Base-by-base conservation (phyloP, 805 yeast species). In the Schwanniomyces vanrijiae region DNA sequence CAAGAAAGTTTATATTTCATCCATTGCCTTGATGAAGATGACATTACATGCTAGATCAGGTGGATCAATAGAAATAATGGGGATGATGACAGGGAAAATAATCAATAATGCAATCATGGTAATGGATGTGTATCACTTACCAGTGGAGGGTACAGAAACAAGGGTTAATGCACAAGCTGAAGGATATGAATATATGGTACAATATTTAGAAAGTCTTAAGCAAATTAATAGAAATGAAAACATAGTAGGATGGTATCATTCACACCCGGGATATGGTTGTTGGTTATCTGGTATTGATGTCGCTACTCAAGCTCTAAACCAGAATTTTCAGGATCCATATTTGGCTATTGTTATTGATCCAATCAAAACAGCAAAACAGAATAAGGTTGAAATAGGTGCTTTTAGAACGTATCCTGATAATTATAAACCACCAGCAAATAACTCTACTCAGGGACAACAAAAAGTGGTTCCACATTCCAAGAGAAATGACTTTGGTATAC, bases 211-310 rank as follows among this genome's bases (percentile, higher is more conserved):
- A 45, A 70, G 76, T 37, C 63, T 80, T 51, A 79, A 80, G 58
- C 65, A 69, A 21, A 69, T 76, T 16, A 81, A 80, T 1, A 58
- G 67, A 20, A 53, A 60, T n/a, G 77, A 87, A 51, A 79, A 87
- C 55, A 86, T 92, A 19, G 88, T 94, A 13, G 99, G 99, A 8
- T 92, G 99, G 99, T 92, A 94, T 66, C 98, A 76, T 65, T 90
- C 92, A 4, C 99, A 92, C 65, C 99, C 99, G 0, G 96, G 97
- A 0, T 92, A 90, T 64, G 97, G 97, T 14, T 91, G 97, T 64
- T 92, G 97, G 97, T 67, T 92, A 38, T 84, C 94, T 45, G 95
- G 94, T 3, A 90, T 92, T 34, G 98, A 92, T 66, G 96, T 94
- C 28, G 84, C 88, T 39, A 92, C 98, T 0, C 98, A 92, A 62